Evolutionary conservation across 306 rosid genomes (phyloP).

Genomic region (Sphenostylis stenocarpa): DNA sequence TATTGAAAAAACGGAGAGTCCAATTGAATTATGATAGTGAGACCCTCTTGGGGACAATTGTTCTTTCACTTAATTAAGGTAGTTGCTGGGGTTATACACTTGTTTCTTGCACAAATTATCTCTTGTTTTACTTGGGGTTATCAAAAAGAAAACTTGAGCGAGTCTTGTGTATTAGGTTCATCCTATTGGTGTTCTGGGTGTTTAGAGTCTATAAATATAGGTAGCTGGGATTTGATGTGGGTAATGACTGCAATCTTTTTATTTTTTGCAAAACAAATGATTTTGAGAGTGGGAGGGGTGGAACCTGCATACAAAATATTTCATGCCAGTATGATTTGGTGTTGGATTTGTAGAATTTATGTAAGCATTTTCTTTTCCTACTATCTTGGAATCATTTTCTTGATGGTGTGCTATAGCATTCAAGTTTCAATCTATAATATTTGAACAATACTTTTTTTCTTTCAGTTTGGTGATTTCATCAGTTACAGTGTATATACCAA

Average conservation of each 20-base stretch:
- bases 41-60: slow-evolving; percentile 35
- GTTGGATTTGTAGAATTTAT: slow-evolving; percentile 15
- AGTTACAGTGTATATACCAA: background rate
- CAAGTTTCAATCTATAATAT: slow-evolving; percentile 3
- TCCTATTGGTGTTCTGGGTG: slow-evolving; percentile 20
- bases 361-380: background rate
- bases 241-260: background rate
- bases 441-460: background rate
- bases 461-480: slow-evolving; percentile 12
- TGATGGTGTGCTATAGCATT: slow-evolving; percentile 5
- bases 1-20: background rate
- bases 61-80: slow-evolving; percentile 33
- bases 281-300: background rate
- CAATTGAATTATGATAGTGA: slow-evolving; percentile 18
- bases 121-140: slow-evolving; percentile 38
- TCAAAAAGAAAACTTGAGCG: slow-evolving; percentile 26
- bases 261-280: background rate
- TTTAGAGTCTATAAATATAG: slow-evolving; percentile 24
- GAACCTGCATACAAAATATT: background rate
- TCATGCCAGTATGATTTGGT: background rate
- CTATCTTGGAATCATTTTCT: slow-evolving; percentile 9
- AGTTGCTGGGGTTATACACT: slow-evolving; percentile 5
- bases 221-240: slow-evolving; percentile 16
- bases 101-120: background rate
- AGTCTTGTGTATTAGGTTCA: slow-evolving; percentile 27